Conservation (phyloP, 2,329 filamentous ascomycete genomes). For the Claviceps capensis region DNA sequence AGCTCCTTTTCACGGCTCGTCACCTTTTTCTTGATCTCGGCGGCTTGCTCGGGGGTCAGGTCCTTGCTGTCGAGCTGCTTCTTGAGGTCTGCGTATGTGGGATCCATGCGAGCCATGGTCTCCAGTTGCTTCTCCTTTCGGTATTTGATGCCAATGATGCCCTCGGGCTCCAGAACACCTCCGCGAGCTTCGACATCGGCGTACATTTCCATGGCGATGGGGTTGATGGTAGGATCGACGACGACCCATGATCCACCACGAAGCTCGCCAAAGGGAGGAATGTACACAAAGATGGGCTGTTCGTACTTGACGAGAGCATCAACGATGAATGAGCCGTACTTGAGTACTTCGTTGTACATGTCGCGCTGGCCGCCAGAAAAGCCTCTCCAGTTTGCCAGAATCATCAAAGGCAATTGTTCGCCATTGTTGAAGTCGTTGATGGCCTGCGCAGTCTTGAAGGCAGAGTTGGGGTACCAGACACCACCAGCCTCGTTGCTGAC, state of each 20-base stretch:
- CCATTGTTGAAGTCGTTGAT: slow-evolving; percentile 99
- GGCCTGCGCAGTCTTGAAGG: slow-evolving; percentile 98
- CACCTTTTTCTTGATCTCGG: slow-evolving; percentile 73
- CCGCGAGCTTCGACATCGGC: slow-evolving; percentile 88
- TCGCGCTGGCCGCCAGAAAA: slow-evolving; percentile 99
- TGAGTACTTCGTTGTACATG: slow-evolving; percentile 99
- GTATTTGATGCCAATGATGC: slow-evolving; percentile 98
- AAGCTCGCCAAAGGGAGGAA: slow-evolving; percentile 89
- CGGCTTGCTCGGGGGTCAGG: slow-evolving; percentile 60
- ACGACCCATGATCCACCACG: slow-evolving; percentile 99
- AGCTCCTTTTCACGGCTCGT: slow-evolving; percentile 73
- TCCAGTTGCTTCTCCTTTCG: slow-evolving; percentile 93
- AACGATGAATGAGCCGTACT: slow-evolving; percentile 98
- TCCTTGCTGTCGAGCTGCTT: slow-evolving; percentile 52
- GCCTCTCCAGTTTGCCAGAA: slow-evolving; percentile 98
- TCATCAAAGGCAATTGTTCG: slow-evolving; percentile 96
- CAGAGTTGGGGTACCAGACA: slow-evolving; percentile 99
- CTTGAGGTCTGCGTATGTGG: slow-evolving; percentile 70
- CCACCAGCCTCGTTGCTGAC: slow-evolving; percentile 90
- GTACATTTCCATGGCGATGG: slow-evolving; percentile 97
- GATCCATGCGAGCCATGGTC: slow-evolving; percentile 90
- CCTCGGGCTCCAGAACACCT: slow-evolving; percentile 94
- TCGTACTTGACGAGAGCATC: slow-evolving; percentile 97
- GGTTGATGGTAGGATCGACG: slow-evolving; percentile 96
- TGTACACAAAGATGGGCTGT: slow-evolving; percentile 98